Evolutionary conservation across 148 eudicot species (phyloP).

Genomic region (Pouteria glomerata): DNA sequence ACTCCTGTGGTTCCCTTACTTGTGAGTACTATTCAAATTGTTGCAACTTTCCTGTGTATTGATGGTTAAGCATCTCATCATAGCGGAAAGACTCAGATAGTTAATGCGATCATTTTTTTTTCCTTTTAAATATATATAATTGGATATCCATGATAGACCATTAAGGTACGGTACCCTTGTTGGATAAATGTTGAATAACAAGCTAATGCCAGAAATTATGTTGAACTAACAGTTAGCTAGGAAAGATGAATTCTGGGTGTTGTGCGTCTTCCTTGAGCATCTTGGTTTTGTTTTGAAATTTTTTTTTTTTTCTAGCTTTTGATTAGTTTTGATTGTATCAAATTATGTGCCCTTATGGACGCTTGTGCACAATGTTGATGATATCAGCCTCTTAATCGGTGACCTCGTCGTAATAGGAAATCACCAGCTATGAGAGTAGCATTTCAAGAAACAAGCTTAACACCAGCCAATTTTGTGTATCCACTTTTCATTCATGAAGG

Average conservation of each 20-base stretch:
- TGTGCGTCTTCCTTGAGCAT: slow-evolving; percentile 1
- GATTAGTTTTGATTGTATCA: background rate
- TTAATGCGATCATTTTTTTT: no score
- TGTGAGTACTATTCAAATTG: no score
- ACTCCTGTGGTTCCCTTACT: no score
- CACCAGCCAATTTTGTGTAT: slow-evolving; percentile 91
- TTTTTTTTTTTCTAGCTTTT: background rate
- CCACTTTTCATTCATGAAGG: slow-evolving; percentile 99
- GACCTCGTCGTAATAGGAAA: slow-evolving; percentile 87
- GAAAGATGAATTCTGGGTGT: background rate
- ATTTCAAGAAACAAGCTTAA: slow-evolving; percentile 76
- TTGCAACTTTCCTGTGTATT: no score
- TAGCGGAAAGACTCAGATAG: no score
- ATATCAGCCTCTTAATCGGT: slow-evolving; percentile 46
- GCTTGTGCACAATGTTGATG: slow-evolving; percentile 12
- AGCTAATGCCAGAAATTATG: background rate
- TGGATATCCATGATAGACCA: no score
- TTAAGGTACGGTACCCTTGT: no score
- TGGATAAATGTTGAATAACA: no score
- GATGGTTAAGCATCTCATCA: no score
- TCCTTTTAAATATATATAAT: no score
- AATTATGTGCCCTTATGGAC: slow-evolving; percentile 2
- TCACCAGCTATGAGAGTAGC: slow-evolving; percentile 70
- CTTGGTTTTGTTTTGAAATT: background rate
- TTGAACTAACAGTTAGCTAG: background rate